Percentiles rank a stretch among this genome's conserved stretches.
These are phyloP conservation scores for Cucurbitaria berberidis DNA, from an alignment of 2,329 filamentous ascomycete genomes.

Conservation along the genomic window DNA sequence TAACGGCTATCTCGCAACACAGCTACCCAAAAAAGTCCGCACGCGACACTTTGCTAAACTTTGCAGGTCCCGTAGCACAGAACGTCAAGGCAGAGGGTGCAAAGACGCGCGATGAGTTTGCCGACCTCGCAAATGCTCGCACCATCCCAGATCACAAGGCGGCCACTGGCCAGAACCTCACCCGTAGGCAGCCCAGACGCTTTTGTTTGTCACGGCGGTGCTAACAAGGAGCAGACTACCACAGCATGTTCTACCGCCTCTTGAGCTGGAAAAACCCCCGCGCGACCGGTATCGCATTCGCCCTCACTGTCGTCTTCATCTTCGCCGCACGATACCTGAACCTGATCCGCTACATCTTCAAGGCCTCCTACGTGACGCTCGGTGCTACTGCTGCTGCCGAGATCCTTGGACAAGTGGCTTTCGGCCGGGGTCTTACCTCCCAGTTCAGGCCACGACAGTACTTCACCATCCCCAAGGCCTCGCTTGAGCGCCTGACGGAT, in stretches of 20 bases:
- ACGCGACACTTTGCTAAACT: constrained; percentile 33
- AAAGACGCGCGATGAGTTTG: constrained; percentile 64
- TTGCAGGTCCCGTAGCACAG: constrained; percentile 61
- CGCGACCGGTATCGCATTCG: constrained; percentile 67
- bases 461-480: constrained; percentile 70
- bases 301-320: constrained; percentile 63
- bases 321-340: constrained; percentile 69
- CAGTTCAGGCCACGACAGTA: constrained; percentile 69
- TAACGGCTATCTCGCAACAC: constrained; percentile 40
- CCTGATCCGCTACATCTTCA: constrained; percentile 66
- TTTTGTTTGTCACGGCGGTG: neutral
- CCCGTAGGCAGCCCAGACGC: constrained; percentile 54
- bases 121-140: constrained; percentile 62
- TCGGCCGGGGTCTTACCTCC: constrained; percentile 65
- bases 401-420: constrained; percentile 60
- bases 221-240: constrained; percentile 60
- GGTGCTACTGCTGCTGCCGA: constrained; percentile 66
- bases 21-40: constrained; percentile 28
- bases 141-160: constrained; percentile 61
- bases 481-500: constrained; percentile 65
- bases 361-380: constrained; percentile 63
- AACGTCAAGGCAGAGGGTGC: constrained; percentile 62
- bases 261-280: constrained; percentile 72
- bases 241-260: constrained; percentile 70
- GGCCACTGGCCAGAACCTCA: constrained; percentile 67